Base-by-base conservation (phyloP, 2,329 filamentous ascomycete species). In the Shiraia sp. region DNA sequence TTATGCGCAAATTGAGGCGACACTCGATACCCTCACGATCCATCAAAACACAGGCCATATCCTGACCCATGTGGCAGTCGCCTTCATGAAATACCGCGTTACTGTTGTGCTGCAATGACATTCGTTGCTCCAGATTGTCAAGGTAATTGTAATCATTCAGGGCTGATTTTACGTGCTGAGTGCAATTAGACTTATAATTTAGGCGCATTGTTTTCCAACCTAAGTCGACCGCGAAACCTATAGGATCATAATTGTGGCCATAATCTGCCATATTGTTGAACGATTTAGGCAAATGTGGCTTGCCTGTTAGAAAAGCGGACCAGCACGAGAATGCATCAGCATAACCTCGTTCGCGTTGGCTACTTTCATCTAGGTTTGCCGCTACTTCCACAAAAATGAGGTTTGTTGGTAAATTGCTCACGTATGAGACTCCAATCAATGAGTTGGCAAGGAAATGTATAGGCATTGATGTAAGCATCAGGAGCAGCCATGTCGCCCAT, bases 371-470 rank as follows among this genome's bases (percentile, higher is more conserved):
- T 8, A 40, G 15, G 15, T 43, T 46, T 13, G 14, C 13, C 32
- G 7, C 37, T 23, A 36, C 36, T 10, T 59, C 45, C n/a, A n/a
- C n/a, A 26, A 43, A 61, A 9, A 44, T 40, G 6, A 59, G 32
- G 3, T 14, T 30, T 3, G 8, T 24, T 10, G 56, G 55, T 8
- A 53, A 43, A 15, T 45, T 25, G 5, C 55, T 23, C 22, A 57
- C 45, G 17, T 51, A 50, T 4, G 54, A 53, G 8, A 59, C 57
- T 4, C 60, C 59, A 4, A 64, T 58, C 16, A 63, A 31, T 4
- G 59, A 64, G 28, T 67, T 65, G 2, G 63, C 61, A 8, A 65
- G 49, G 25, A 65, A 61, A 34, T 62, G 59, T 4, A 65, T 40
- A 2, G 59, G 60, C 44, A 63, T 33, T 4, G 52, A 53, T 4